Conservation (phyloP, 1,284 basidiomycete species). For the Trichosporon inkin region DNA sequence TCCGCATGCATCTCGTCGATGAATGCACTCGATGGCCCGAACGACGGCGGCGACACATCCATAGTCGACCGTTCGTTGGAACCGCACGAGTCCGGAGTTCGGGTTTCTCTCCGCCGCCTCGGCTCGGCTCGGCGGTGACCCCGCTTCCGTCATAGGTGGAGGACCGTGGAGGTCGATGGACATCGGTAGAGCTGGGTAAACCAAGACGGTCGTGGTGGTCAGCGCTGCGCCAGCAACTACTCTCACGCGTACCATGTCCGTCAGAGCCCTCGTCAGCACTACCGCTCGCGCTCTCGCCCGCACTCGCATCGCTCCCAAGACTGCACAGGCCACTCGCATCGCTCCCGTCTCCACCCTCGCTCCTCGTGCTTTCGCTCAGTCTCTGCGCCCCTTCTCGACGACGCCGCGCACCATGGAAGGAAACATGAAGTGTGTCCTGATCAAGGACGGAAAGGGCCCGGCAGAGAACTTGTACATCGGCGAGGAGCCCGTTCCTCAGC, state of each 20-base stretch:
- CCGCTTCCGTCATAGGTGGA: slow-evolving; percentile 6
- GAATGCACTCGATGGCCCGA: too few relatives aligned
- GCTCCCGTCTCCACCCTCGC: not conserved
- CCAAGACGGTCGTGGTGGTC: not conserved
- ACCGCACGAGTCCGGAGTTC: not conserved
- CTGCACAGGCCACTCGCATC: not conserved
- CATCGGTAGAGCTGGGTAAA: not conserved
- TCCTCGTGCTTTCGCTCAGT: not conserved
- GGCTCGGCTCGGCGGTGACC: not conserved
- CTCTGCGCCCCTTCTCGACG: slow-evolving; percentile 8
- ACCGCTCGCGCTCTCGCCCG: not conserved
- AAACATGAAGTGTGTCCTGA: slow-evolving; percentile 73
- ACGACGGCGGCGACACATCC: too few relatives aligned
- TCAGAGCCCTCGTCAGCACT: slow-evolving; percentile 4
- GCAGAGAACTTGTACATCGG: slow-evolving; percentile 76
- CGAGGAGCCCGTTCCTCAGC: slow-evolving; percentile 58
- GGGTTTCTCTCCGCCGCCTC: slow-evolving; percentile 2
- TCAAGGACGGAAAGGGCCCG: slow-evolving; percentile 75
- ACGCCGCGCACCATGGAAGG: slow-evolving; percentile 6
- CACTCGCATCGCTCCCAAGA: slow-evolving; percentile 1
- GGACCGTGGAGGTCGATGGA: not conserved
- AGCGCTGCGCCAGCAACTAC: not conserved
- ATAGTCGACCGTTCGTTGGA: not conserved
- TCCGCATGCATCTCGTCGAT: too few relatives aligned
- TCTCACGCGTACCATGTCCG: slow-evolving; percentile 6